Conservation (phyloP, 176 grass and related monocot species). For the Otatea glauca region DNA sequence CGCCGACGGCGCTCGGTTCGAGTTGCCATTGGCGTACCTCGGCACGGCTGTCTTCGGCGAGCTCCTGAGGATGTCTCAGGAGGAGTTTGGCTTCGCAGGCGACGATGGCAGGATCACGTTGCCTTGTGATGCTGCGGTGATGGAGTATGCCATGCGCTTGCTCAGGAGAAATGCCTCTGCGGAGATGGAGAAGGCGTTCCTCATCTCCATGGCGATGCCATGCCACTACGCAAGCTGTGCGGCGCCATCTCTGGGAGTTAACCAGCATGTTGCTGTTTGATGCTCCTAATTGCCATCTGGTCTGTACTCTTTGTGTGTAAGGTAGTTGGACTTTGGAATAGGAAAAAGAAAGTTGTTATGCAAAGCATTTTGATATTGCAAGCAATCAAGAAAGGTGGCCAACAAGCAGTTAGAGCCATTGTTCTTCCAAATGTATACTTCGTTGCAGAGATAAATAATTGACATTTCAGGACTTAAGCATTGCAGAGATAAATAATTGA, state of each 20-base stretch:
- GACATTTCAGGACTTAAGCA: no score
- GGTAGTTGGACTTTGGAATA: neutral
- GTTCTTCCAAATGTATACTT: neutral
- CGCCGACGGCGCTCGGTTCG: slow-evolving; percentile 34
- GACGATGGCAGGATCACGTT: slow-evolving; percentile 48
- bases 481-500: neutral
- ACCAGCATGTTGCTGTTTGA: slow-evolving; percentile 25
- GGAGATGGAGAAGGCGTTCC: slow-evolving; percentile 37
- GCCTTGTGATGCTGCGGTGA: slow-evolving; percentile 18
- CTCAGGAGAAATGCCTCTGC: slow-evolving; percentile 38
- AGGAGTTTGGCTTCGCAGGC: slow-evolving; percentile 54
- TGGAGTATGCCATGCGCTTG: slow-evolving; percentile 56
- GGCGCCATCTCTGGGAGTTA: neutral
- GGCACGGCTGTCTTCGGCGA: slow-evolving; percentile 34
- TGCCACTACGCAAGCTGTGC: slow-evolving; percentile 28
- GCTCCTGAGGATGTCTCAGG: slow-evolving; percentile 55
- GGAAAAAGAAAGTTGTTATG: neutral
- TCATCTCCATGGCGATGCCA: slow-evolving; percentile 38
- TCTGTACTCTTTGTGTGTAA: slow-evolving; percentile 15
- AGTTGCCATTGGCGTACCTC: slow-evolving; percentile 49
- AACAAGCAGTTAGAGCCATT: neutral
- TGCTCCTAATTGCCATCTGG: slow-evolving; percentile 29
- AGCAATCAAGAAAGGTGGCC: neutral
- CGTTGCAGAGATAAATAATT: neutral
- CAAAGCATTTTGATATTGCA: slow-evolving; percentile 9